Base-by-base conservation (phyloP, 306 rosid species). In the Purshia tridentata region DNA sequence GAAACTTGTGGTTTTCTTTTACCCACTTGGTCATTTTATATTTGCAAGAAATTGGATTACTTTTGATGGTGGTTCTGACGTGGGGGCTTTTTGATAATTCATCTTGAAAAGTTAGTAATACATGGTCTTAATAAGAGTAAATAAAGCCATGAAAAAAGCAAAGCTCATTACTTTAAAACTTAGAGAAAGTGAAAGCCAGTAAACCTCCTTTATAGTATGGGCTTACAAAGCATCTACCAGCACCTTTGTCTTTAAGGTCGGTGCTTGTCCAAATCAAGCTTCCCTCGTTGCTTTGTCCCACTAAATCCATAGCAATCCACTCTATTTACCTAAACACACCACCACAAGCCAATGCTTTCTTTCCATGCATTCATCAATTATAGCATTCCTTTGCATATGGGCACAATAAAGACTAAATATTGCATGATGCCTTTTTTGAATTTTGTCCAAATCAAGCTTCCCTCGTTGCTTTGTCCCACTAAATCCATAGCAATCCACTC, bases 201-300 rank as follows among this genome's bases (percentile, higher is more conserved):
- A 72, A 67, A 73, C 81, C 76, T 79, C 75, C 78, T 68, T 76
- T 72, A 39, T 70, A 73, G 86, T 84, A 83, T 49, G 39, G 78
- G 82, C 78, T 72, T 65, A 18, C 65, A 73, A 74, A 79, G 82
- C 78, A 75, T 65, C 40, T 67, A 47, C 75, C 67, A 74, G 71
- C 81, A 69, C 65, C 74, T 78, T 81, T 81, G 77, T 53, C 11
- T 67, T 61, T 53, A 40, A 72, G 57, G 81, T 79, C 72, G 83
- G 93, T 86, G 88, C 75, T 76, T 76, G 90, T 88, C 90, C 78
- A 77, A 77, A 76, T 91, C 93, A 83, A 77, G 48, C 83, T 29
- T 37, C 54, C 40, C 16, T 78, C 78, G 56, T 68, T 74, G 65
- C 82, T 81, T 83, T 84, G 77, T 77, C 70, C 41, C 64, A 23